phyloP scores from a whole-genome alignment of 768 basidiomycete species.

The Suillus discolor region DNA sequence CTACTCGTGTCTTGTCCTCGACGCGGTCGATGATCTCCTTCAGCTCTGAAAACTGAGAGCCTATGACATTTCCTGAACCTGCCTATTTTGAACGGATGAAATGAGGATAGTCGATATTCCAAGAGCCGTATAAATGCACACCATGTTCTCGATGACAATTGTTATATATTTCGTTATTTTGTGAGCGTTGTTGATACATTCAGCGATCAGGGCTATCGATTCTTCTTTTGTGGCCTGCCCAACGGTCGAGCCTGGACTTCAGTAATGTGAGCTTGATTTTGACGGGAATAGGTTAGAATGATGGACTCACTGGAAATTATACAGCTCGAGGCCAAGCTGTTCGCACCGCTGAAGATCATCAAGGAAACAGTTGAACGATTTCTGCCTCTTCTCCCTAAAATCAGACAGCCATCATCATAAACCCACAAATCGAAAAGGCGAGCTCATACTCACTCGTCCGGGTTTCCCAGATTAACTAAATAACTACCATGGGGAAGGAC shows the following conservation, averaged over 20 bases:
- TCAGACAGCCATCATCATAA: not conserved
- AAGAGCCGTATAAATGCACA: conserved; percentile 18
- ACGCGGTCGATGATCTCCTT: conserved; percentile 69
- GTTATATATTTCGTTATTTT: conserved; percentile 56
- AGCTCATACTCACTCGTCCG: conserved; percentile 55
- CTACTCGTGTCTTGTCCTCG: conserved; percentile 72
- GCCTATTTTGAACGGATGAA: conserved; percentile 46
- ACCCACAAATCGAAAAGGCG: not conserved
- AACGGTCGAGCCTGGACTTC: conserved; percentile 82
- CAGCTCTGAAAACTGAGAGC: conserved; percentile 69
- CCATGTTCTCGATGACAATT: conserved; percentile 86
- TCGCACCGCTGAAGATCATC: conserved; percentile 84
- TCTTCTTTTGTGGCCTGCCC: conserved; percentile 62
- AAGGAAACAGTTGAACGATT: conserved; percentile 77
- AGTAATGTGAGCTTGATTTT: conserved; percentile 9
- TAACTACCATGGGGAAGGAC: conserved; percentile 87
- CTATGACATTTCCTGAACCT: conserved; percentile 78
- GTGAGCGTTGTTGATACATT: conserved; percentile 76
- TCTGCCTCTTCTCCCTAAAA: conserved; percentile 61
- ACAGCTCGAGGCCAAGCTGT: conserved; percentile 67
- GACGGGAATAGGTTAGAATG: not conserved
- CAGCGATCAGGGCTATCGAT: conserved; percentile 65
- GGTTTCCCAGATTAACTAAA: conserved; percentile 83
- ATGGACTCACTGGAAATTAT: conserved; percentile 83
- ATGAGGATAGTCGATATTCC: not conserved